Evolutionary conservation across 805 yeast genomes (phyloP), one percentile per base, ranked within the genome.

Genomic region (Teunomyces atbi): DNA sequence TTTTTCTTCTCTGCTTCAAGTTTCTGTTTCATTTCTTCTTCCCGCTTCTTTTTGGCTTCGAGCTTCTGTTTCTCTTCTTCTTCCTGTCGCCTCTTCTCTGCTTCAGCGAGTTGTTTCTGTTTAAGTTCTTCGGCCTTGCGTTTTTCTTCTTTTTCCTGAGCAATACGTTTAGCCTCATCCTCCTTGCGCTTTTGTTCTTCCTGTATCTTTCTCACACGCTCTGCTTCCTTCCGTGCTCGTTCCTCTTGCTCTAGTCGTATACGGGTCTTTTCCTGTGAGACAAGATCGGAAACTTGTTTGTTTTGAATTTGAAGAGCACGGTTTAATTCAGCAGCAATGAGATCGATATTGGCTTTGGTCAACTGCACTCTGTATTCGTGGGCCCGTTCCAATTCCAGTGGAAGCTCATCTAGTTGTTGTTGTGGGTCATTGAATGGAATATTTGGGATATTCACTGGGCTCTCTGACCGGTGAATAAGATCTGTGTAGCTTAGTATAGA

Each of bases 61-160:
- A 60, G 53, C 51, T 50, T 51, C 50, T 52, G 58, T 46, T 57
- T 58, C 33, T 51, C 60, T 44, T 47, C 56, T 45, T 46, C 50
- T 56, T 55, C 41, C 23, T 38, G 42, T 26, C 33, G 42, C 42
- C 33, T 26, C 36, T 41, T 45, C 39, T 56, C 47, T 43, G 38
- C 53, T 21, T 44, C 45, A 37, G 37, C 50, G 38, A 37, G 49
- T 48, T 43, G 38, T 23, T 41, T 38, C 37, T 42, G 30, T 29
- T 44, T 38, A 19, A 19, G 45, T 39, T 47, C 40, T 44, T 48
- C 49, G 1, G 32, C 44, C 20, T 41, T 47, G 37, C 37, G 40
- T 23, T 47, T 42, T 20, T 30, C 40, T 38, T 45, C 48, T 26
- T 44, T 41, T 27, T 48, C 50, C 18, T 41, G 30, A 11, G 41